A percentile compares a stretch with the other conserved stretches of the same genome.
phyloP scores from a whole-genome alignment of 768 basidiomycete genomes.

The Trametes coccinea region DNA sequence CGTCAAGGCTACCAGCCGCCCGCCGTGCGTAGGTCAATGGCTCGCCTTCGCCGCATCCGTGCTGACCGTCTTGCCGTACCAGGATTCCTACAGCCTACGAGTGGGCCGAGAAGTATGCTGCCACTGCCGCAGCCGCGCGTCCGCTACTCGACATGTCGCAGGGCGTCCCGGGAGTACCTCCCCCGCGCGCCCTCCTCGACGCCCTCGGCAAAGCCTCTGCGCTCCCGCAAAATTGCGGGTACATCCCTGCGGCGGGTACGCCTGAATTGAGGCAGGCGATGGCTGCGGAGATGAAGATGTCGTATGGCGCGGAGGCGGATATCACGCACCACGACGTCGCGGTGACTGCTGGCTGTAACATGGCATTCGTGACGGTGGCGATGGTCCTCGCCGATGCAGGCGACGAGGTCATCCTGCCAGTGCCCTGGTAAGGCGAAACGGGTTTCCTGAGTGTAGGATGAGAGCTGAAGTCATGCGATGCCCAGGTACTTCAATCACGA shows the following conservation, averaged over 20 bases:
- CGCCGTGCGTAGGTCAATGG: slow-evolving; percentile 20
- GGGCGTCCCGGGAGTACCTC: slow-evolving; percentile 70
- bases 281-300: slow-evolving; percentile 57
- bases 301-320: slow-evolving; percentile 55
- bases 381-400: slow-evolving; percentile 69
- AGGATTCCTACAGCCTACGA: slow-evolving; percentile 60
- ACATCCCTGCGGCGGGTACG: slow-evolving; percentile 63
- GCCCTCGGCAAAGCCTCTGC: slow-evolving; percentile 48
- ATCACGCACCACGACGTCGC: slow-evolving; percentile 59
- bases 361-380: slow-evolving; percentile 63
- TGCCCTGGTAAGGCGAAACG: slow-evolving; percentile 55
- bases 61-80: too few relatives aligned
- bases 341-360: slow-evolving; percentile 70
- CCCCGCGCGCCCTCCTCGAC: slow-evolving; percentile 45
- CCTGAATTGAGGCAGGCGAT: slow-evolving; percentile 49
- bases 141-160: slow-evolving; percentile 75
- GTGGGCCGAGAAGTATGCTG: slow-evolving; percentile 51
- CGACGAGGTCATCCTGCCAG: slow-evolving; percentile 70
- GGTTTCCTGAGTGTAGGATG: neutral
- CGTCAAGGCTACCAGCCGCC: slow-evolving; percentile 24
- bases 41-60: too few relatives aligned
- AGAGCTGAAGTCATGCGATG: neutral
- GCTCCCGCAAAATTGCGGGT: slow-evolving; percentile 50
- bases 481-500: slow-evolving; percentile 69
- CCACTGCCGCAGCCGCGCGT: slow-evolving; percentile 35